Percentiles rank a stretch among this genome's conserved stretches.
phyloP scores from a whole-genome alignment of 495 filamentous ascomycete species.

The Penicillium salamii region DNA sequence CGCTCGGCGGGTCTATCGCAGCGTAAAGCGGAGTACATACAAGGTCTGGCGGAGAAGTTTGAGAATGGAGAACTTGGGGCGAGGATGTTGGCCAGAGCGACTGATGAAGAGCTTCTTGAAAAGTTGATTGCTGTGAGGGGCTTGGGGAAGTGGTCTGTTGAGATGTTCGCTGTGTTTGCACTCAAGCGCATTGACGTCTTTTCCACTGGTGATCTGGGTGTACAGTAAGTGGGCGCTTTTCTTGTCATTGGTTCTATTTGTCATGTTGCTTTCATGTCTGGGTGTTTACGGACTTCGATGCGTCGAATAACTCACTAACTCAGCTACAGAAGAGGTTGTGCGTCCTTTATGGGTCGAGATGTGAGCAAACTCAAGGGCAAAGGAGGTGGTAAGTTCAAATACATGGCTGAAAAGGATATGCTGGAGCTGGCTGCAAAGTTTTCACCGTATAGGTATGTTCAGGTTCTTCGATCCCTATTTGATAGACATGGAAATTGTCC shows the following conservation, averaged over 20 bases:
- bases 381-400: slow-evolving; percentile 90
- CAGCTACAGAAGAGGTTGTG: slow-evolving; percentile 69
- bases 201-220: slow-evolving; percentile 86
- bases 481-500: slow-evolving; percentile 4
- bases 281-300: background rate
- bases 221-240: slow-evolving; percentile 59
- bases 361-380: slow-evolving; percentile 79
- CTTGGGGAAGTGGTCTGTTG: slow-evolving; percentile 85
- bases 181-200: slow-evolving; percentile 94
- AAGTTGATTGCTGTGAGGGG: slow-evolving; percentile 82
- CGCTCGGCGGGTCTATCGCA: slow-evolving; percentile 84
- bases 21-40: slow-evolving; percentile 92
- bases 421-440: slow-evolving; percentile 75
- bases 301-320: slow-evolving; percentile 5
- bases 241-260: background rate
- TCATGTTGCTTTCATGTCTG: background rate
- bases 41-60: slow-evolving; percentile 82
- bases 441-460: slow-evolving; percentile 71
- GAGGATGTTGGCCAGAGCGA: slow-evolving; percentile 67
- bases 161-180: slow-evolving; percentile 95
- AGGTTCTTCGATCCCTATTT: no score
- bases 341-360: slow-evolving; percentile 79
- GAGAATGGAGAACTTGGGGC: slow-evolving; percentile 67
- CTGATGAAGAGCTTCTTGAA: slow-evolving; percentile 82
- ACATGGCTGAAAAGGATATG: slow-evolving; percentile 94